A percentile compares a stretch with the other conserved stretches of the same genome.
These are phyloP conservation scores for Xylariaceae sp. DNA, from an alignment of 2,329 filamentous ascomycete genomes.

Conservation along the genomic window DNA sequence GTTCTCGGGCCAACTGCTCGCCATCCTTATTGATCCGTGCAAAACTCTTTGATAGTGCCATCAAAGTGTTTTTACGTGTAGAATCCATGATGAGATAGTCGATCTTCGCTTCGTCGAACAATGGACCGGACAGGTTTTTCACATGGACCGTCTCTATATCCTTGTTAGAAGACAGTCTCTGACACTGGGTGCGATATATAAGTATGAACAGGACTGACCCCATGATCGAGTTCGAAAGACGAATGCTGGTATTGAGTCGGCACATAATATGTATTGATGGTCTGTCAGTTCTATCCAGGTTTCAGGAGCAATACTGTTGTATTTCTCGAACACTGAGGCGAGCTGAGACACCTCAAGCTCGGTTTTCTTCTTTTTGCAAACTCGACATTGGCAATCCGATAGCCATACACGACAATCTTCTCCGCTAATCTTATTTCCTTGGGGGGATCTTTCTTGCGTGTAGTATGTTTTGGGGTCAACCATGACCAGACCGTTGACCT, in stretches of 20 bases:
- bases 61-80: slow-evolving; percentile 22
- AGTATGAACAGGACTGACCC: slow-evolving; percentile 13
- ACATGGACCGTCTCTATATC: slow-evolving; percentile 23
- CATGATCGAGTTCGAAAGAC: slow-evolving; percentile 22
- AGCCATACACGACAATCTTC: slow-evolving; percentile 10
- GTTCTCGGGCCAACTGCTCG: slow-evolving; percentile 3
- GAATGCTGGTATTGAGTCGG: slow-evolving; percentile 9
- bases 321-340: slow-evolving; percentile 12
- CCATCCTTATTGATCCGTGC: slow-evolving; percentile 18
- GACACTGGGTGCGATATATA: too few species aligned
- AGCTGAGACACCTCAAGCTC: background rate
- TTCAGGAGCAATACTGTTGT: slow-evolving; percentile 5
- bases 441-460: too few species aligned
- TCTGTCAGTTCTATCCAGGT: background rate
- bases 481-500: slow-evolving; percentile 21
- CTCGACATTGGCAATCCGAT: slow-evolving; percentile 9
- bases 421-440: background rate
- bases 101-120: slow-evolving; percentile 28
- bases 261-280: slow-evolving; percentile 20
- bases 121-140: slow-evolving; percentile 20
- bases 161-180: background rate
- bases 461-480: slow-evolving; percentile 9
- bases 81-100: slow-evolving; percentile 29
- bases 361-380: slow-evolving; percentile 3
- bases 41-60: slow-evolving; percentile 28